Conservation (phyloP, 192 early-diverging fungal species). For the Spizellomyces sp. region DNA sequence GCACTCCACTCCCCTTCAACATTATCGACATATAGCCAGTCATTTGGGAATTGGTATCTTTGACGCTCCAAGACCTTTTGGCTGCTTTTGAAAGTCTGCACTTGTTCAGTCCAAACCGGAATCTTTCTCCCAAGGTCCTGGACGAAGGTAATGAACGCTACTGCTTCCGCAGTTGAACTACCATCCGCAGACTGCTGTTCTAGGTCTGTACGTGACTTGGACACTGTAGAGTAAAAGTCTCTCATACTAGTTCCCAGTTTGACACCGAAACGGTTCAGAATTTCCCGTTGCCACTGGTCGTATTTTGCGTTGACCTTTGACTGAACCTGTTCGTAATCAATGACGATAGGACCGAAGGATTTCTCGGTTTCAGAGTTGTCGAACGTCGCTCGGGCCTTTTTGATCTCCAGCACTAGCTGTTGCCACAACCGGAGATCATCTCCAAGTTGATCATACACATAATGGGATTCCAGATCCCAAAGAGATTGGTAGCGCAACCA, state of each 20-base stretch:
- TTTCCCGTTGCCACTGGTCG: constrained; percentile 97
- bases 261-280: constrained; percentile 86
- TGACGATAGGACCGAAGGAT: constrained; percentile 80
- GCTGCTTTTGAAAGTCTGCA: constrained; percentile 86
- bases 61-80: constrained; percentile 94
- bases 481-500: constrained; percentile 99
- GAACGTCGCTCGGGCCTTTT: constrained; percentile 90
- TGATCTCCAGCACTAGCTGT: constrained; percentile 90
- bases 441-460: constrained; percentile 80
- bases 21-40: constrained; percentile 96
- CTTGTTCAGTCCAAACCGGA: constrained; percentile 73
- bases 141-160: constrained; percentile 92
- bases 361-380: constrained; percentile 93
- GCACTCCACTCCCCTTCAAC: constrained; percentile 97
- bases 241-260: constrained; percentile 82
- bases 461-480: constrained; percentile 93
- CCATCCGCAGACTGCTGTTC: constrained; percentile 87
- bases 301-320: constrained; percentile 97
- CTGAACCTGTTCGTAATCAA: constrained; percentile 99
- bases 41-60: constrained; percentile 89
- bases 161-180: constrained; percentile 85
- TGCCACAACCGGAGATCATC: constrained; percentile 92
- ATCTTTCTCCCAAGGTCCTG: constrained; percentile 90
- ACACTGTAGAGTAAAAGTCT: constrained; percentile 73
- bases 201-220: constrained; percentile 78